Evolutionary conservation across 1,139 yeast genomes (phyloP), one percentile per base, ranked within the genome.

Genomic region (Entelexis paramagnoliae): DNA sequence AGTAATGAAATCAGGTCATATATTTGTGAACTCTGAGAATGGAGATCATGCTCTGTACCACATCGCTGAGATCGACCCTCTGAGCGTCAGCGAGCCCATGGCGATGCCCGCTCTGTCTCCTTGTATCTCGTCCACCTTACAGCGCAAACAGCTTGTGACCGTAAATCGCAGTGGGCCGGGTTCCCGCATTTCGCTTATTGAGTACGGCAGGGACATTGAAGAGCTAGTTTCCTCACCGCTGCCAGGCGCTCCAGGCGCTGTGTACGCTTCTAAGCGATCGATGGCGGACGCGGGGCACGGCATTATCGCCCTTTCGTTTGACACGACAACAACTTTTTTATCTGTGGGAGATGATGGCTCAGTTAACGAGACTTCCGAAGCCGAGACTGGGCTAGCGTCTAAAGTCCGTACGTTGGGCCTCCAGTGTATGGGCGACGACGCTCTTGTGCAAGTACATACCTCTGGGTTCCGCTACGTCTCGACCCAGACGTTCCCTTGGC

Each of bases 311-410:
- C 16, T 56, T 4, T 2, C 51, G 3, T 46, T 41, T 10, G 35
- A 32, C 6, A 30, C 76, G 1, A 77, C 80, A 47, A 86, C 96
- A 0, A 69, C 85, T 51, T 85, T 88, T 0, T 68, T 91, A 22
- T 76, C 85, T 1, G 80, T 86, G 50, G 66, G 65, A 5, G 95
- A 84, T 55, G 80, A 78, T 0, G 59, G 59, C 7, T 41, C 52
- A 2, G 87, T 86, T 4, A 88, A 83, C 58, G 91, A 85, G 61
- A 85, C 83, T 4, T 71, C 75, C 4, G 83, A 82, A 57, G 79
- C 91, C 0, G 50, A 17, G 3, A 55, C 58, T 17, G 79, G 82
- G 1, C 73, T 86, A 26, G 66, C 75, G 1, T 62, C 73, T 0
- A 72, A 75, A 35, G 80, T 78, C 35, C 73, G 78, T 1, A 87